Percentiles rank a stretch among this genome's conserved stretches.
Evolutionary conservation across 768 basidiomycete genomes (phyloP).

Genomic region (Boletus patriciae): DNA sequence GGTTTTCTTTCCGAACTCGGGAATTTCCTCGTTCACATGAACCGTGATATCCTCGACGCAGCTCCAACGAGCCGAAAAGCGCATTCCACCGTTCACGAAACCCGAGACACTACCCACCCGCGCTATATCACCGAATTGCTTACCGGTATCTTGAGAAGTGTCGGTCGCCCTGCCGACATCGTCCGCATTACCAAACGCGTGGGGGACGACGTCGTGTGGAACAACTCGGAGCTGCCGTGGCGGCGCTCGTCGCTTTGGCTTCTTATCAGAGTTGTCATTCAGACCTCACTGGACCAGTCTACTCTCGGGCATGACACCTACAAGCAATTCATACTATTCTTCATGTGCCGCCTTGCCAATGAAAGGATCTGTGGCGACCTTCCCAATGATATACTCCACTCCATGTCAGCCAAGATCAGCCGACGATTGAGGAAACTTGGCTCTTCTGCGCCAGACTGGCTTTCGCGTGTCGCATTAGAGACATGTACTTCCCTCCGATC

Average conservation of each 20-base stretch:
- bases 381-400: constrained; percentile 37
- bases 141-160: constrained; percentile 44
- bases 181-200: constrained; percentile 42
- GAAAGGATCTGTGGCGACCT: constrained; percentile 1
- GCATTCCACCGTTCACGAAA: constrained; percentile 36
- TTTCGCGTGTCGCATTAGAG: constrained; percentile 5
- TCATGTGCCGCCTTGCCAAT: constrained; percentile 21
- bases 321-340: constrained; percentile 37
- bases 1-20: constrained; percentile 38
- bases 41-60: constrained; percentile 35
- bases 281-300: constrained; percentile 35
- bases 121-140: constrained; percentile 52
- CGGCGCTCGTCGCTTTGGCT: constrained; percentile 53
- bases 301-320: constrained; percentile 20
- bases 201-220: constrained; percentile 48
- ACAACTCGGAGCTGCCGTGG: constrained; percentile 43
- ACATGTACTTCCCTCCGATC: constrained; percentile 18
- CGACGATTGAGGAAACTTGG: constrained; percentile 40
- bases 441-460: constrained; percentile 13
- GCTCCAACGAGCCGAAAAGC: constrained; percentile 41
- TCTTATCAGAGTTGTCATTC: constrained; percentile 45
- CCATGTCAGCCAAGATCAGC: constrained; percentile 39
- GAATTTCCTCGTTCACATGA: constrained; percentile 38
- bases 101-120: constrained; percentile 42
- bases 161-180: constrained; percentile 32